Base-by-base conservation (phyloP, 2,329 filamentous ascomycete genomes). In the Colletotrichum gloeosporioides region DNA sequence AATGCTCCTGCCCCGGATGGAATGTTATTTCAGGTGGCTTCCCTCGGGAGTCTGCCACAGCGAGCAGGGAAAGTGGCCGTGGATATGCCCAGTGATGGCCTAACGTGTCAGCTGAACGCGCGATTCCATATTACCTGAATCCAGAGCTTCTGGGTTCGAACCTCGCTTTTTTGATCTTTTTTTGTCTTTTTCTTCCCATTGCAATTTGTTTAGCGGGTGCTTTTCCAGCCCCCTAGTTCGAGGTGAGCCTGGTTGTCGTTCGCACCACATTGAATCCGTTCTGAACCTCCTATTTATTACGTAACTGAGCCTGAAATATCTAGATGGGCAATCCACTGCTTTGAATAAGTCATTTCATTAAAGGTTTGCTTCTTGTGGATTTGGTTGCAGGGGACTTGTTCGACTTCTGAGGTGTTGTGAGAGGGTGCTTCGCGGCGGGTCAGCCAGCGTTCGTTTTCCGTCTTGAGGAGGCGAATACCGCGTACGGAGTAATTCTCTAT, bases 251-350 rank as follows among this genome's bases (percentile, higher is more conserved):
- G 18, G 5, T 6, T 5, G 9, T n/a, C 39, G 39, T 49, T n/a
- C 0, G 18, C 18, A 12, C 18, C 1, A 22, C 39, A 49, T 49
- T 6, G 10, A 18, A 6, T n/a, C 5, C 39, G 39, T 49, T 22
- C 9, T 49, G 10, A 7, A 0, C 3, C 18, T n/a, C 0, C 39
- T 12, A 49, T 7, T 49, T 13, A 7, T n/a, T n/a, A 6, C 9
- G 8, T 49, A 18, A 10, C 39, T 18, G 18, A 5, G 8, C 4
- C 5, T 36, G 15, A 36, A 36, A 36, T 36, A 31, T 31, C 29
- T 31, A 8, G 9, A 31, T 31, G 29, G 29, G 9, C 29, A n/a
- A n/a, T n/a, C n/a, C n/a, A n/a, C n/a, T n/a, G n/a, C n/a, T n/a
- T n/a, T n/a, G n/a, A n/a, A n/a, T n/a, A n/a, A n/a, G n/a, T n/a